A percentile compares a stretch with the other conserved stretches of the same genome.
Evolutionary conservation across 495 filamentous ascomycete species (phyloP).

Genomic region (Mycothermus thermophilus): DNA sequence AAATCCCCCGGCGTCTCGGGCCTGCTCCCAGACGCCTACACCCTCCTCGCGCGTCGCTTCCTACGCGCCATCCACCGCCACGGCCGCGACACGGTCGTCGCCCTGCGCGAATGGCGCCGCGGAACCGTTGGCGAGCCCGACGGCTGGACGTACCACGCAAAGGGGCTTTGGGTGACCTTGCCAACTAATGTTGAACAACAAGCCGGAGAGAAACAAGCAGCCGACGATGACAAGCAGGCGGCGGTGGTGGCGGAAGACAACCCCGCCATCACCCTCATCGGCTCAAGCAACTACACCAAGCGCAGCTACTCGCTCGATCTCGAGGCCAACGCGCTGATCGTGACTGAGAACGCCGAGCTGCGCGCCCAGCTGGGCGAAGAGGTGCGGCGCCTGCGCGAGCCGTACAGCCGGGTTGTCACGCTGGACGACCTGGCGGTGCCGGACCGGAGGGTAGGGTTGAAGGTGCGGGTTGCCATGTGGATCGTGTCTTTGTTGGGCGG

Average conservation of each 20-base stretch:
- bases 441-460: constrained; percentile 71
- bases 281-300: constrained; percentile 92
- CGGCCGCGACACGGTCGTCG: constrained; percentile 45
- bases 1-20: constrained; percentile 76
- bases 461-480: constrained; percentile 84
- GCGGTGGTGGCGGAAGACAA: constrained; percentile 30
- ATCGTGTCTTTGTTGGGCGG: constrained; percentile 63
- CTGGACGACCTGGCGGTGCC: constrained; percentile 62
- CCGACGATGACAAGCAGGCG: too few relatives aligned
- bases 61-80: constrained; percentile 51
- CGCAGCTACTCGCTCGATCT: constrained; percentile 83
- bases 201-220: too few relatives aligned
- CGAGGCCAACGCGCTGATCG: constrained; percentile 71
- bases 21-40: constrained; percentile 84
- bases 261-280: constrained; percentile 71
- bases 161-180: constrained; percentile 85
- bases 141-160: constrained; percentile 97
- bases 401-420: constrained; percentile 48
- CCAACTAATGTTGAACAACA: too few relatives aligned
- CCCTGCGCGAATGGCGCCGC: constrained; percentile 75
- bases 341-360: constrained; percentile 63
- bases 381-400: constrained; percentile 60
- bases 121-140: constrained; percentile 65
- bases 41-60: constrained; percentile 70
- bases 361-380: constrained; percentile 63